These are phyloP conservation scores for Suillus bovinus DNA, from an alignment of 768 basidiomycete genomes.

Conservation along the genomic window DNA sequence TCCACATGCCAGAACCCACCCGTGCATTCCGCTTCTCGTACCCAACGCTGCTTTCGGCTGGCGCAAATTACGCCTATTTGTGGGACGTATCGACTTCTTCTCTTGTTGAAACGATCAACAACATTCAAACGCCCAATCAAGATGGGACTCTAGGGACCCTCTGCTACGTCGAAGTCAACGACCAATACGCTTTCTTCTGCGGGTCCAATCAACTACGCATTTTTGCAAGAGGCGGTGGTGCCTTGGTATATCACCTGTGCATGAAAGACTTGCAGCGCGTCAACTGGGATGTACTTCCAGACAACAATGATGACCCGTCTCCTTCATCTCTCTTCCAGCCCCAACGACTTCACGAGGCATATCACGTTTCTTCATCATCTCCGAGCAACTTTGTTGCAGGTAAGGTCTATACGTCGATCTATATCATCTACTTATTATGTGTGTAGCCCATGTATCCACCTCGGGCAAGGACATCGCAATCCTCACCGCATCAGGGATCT, in stretches of 20 bases:
- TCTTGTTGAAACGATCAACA: slow-evolving; percentile 48
- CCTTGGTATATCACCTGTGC: slow-evolving; percentile 44
- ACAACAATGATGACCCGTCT: slow-evolving; percentile 5
- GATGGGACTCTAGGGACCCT: slow-evolving; percentile 34
- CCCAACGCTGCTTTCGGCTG: slow-evolving; percentile 59
- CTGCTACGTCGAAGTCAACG: slow-evolving; percentile 65
- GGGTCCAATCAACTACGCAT: slow-evolving; percentile 48
- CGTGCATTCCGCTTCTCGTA: slow-evolving; percentile 68
- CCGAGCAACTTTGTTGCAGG: slow-evolving; percentile 28
- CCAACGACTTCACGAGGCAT: slow-evolving; percentile 20
- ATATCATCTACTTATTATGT: slow-evolving; percentile 4
- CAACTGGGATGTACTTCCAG: slow-evolving; percentile 34
- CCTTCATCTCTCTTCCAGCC: slow-evolving; percentile 19
- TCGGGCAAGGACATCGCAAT: slow-evolving; percentile 42
- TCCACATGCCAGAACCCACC: slow-evolving; percentile 44
- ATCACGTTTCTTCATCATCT: slow-evolving; percentile 7
- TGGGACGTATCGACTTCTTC: slow-evolving; percentile 60
- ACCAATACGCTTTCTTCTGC: slow-evolving; percentile 60
- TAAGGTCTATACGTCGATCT: slow-evolving; percentile 11
- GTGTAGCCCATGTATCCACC: slow-evolving; percentile 43
- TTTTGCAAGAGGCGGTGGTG: slow-evolving; percentile 50
- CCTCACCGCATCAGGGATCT: slow-evolving; percentile 28
- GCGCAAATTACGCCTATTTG: slow-evolving; percentile 46
- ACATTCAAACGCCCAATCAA: slow-evolving; percentile 31
- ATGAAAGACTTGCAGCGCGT: slow-evolving; percentile 37